Evolutionary conservation across 2,329 filamentous ascomycete species (phyloP), one percentile per base, ranked within the genome.

Genomic region (Alternaria hordeiaustralica): DNA sequence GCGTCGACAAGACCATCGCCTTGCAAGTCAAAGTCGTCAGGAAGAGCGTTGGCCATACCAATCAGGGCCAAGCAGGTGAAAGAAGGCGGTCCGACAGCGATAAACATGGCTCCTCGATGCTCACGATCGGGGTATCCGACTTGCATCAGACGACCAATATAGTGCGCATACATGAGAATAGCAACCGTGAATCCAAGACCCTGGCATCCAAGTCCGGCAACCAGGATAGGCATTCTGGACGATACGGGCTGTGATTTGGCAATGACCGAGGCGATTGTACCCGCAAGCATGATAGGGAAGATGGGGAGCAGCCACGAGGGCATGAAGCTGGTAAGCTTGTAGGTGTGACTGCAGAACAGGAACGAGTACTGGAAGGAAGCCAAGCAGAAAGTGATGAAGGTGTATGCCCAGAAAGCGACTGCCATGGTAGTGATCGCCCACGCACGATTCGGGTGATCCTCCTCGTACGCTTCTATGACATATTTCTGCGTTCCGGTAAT

Each of bases 221-320:
- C 83, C 58, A 92, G 82, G 63, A 93, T 91, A 3, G 89, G 85
- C 21, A 92, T 78, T 2, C 88, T 85, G 1, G 84, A 75, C 8
- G 82, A 77, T 1, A 85, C 78, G 0, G 89, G 87, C 65, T 93
- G 90, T 0, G 85, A 84, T 6, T 84, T 82, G 8, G 87, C 84
- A 55, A 92, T 89, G 62, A 90, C 86, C 1, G 87, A 87, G 2
- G 90, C 90, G 47, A 93, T 87, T 3, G 90, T 93, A 3, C 91
- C 90, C 1, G 86, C 86, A 9, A 93, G 83, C 90, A 93, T 92
- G 75, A 91, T 83, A 15, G 90, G 90, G 76, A 92, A 93, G 71
- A 92, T 89, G 45, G 90, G 90, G 7, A 93, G 81, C 60, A 92
- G 87, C 90, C 90, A 92, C 0, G 89, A 88, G 0, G 91, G 91